Percentiles rank a stretch among this genome's conserved stretches.
phyloP scores from a whole-genome alignment of 2,329 filamentous ascomycete species.

The Epicoccum sorghinum region DNA sequence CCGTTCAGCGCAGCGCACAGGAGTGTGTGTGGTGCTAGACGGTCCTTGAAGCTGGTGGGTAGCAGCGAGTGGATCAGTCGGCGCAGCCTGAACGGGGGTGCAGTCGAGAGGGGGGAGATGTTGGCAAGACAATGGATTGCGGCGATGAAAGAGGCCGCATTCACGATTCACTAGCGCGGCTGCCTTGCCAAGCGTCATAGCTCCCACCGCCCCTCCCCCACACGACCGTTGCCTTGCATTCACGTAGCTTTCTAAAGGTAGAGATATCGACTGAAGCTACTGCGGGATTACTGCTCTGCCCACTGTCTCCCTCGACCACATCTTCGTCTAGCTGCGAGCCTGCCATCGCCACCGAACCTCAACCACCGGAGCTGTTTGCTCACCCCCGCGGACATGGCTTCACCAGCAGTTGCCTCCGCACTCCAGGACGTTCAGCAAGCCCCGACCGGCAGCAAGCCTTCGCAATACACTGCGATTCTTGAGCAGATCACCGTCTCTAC shows the following conservation, averaged over 20 bases:
- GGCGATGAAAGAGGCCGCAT: constrained; percentile 8
- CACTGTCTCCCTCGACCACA: background rate
- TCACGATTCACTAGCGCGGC: constrained; percentile 5
- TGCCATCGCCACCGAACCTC: background rate
- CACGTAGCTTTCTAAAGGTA: background rate
- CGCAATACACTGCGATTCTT: constrained; percentile 65
- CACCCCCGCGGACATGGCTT: constrained; percentile 52
- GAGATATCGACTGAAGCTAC: no score
- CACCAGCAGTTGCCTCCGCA: constrained; percentile 55
- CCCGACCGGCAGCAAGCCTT: constrained; percentile 57
- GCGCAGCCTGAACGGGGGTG: background rate
- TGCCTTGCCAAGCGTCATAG: constrained; percentile 16
- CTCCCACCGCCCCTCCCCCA: constrained; percentile 16
- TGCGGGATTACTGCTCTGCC: background rate
- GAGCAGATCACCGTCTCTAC: constrained; percentile 59
- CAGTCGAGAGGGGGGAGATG: background rate
- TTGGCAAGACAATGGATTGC: background rate
- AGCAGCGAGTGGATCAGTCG: constrained; percentile 3
- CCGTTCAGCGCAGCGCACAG: no score
- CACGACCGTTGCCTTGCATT: constrained; percentile 15
- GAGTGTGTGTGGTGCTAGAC: background rate
- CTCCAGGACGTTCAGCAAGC: constrained; percentile 58
- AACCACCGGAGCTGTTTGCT: constrained; percentile 6
- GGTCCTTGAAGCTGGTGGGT: background rate
- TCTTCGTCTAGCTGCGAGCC: background rate